Conservation (phyloP, 2,329 filamentous ascomycete genomes). For the Cercospora sesami region DNA sequence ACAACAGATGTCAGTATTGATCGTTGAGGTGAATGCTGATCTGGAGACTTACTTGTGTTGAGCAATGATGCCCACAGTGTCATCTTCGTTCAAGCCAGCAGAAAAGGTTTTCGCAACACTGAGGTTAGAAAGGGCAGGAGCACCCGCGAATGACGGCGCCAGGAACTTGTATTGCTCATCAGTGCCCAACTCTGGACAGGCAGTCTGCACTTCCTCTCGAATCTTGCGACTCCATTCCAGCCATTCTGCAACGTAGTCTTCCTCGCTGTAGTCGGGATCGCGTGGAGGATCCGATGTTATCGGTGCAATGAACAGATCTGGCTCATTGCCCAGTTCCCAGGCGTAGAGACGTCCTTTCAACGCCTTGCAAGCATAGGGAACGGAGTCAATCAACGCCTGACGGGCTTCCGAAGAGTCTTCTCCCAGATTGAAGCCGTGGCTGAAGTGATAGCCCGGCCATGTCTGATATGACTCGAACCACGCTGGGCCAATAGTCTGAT, state of each 20-base stretch:
- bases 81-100: slow-evolving; percentile 52
- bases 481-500: slow-evolving; percentile 59
- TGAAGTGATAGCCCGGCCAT: slow-evolving; percentile 57
- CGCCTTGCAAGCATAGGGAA: slow-evolving; percentile 59
- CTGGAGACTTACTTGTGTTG: slow-evolving; percentile 57
- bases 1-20: slow-evolving; percentile 32
- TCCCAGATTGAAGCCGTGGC: slow-evolving; percentile 62
- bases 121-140: slow-evolving; percentile 47
- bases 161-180: slow-evolving; percentile 52
- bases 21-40: no score
- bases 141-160: slow-evolving; percentile 60
- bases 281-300: slow-evolving; percentile 54
- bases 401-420: slow-evolving; percentile 55
- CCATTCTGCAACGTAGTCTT: slow-evolving; percentile 59
- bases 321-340: slow-evolving; percentile 67
- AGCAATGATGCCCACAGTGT: slow-evolving; percentile 56
- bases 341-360: slow-evolving; percentile 54
- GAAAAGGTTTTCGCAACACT: slow-evolving; percentile 54
- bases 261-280: slow-evolving; percentile 52
- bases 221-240: slow-evolving; percentile 56
- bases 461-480: slow-evolving; percentile 65
- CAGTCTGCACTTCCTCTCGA: slow-evolving; percentile 45
- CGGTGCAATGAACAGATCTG: slow-evolving; percentile 58
- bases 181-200: slow-evolving; percentile 53
- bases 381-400: slow-evolving; percentile 55